Conservation (phyloP, 441 rosid genomes). For the Breynia disticha region DNA sequence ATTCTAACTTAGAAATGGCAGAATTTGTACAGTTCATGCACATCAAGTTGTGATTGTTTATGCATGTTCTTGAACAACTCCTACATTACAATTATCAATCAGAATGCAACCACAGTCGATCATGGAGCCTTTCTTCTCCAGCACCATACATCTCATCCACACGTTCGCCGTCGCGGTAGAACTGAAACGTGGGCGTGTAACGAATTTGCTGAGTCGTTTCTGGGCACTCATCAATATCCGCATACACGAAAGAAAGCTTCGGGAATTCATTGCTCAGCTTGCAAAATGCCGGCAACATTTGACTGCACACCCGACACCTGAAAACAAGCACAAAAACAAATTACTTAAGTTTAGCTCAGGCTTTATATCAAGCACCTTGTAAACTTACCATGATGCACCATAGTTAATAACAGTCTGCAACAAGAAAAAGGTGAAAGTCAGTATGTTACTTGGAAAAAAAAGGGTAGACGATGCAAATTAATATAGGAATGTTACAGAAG, state of each 20-base stretch:
- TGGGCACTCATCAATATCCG: slow-evolving; percentile 93
- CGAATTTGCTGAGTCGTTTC: slow-evolving; percentile 80
- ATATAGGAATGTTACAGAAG: slow-evolving; percentile 23
- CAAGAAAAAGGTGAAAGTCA: slow-evolving; percentile 3
- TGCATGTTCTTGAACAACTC: too few species aligned
- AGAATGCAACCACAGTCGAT: slow-evolving; percentile 92
- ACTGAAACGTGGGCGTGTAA: slow-evolving; percentile 87
- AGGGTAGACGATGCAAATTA: background rate
- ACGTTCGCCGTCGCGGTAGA: slow-evolving; percentile 74
- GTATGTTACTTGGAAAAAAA: background rate
- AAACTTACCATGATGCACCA: slow-evolving; percentile 73
- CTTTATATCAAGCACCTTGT: slow-evolving; percentile 39
- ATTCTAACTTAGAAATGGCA: slow-evolving; percentile 21
- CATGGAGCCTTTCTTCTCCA: slow-evolving; percentile 84
- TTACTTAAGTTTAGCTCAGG: slow-evolving; percentile 14
- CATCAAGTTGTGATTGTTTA: too few species aligned
- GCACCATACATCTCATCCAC: slow-evolving; percentile 95
- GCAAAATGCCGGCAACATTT: slow-evolving; percentile 69
- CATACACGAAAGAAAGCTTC: slow-evolving; percentile 59
- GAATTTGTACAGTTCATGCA: too few species aligned
- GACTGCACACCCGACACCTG: slow-evolving; percentile 90
- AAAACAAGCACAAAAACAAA: slow-evolving; percentile 6
- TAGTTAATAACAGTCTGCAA: slow-evolving; percentile 68
- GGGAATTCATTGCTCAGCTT: slow-evolving; percentile 58
- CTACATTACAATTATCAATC: too few species aligned